Percentiles rank a stretch among this genome's conserved stretches.
phyloP scores from a whole-genome alignment of 495 filamentous ascomycete species.

The Penicillium angulare region DNA sequence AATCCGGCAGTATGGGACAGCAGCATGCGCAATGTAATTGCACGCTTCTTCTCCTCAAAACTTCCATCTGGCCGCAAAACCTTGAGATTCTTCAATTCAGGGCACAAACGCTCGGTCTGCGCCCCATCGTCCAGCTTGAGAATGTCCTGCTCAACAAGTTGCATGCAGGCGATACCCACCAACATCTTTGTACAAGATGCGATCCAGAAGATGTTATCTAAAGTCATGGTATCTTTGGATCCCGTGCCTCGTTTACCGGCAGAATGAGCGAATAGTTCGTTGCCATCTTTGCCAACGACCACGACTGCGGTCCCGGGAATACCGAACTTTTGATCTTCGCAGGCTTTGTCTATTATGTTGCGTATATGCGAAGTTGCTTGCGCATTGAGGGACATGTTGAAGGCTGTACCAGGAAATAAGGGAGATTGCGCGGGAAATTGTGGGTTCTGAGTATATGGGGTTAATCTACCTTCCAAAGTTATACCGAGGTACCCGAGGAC shows the following conservation, averaged over 20 bases:
- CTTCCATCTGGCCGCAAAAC: conserved; percentile 45
- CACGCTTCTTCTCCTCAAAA: conserved; percentile 49
- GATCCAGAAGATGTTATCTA: conserved; percentile 57
- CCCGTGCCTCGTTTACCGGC: conserved; percentile 43
- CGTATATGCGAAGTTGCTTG: too few relatives aligned
- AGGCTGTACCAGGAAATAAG: too few relatives aligned
- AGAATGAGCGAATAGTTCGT: conserved; percentile 46
- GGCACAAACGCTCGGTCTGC: conserved; percentile 44
- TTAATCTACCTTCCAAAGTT: too few relatives aligned
- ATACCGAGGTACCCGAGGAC: too few relatives aligned
- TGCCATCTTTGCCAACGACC: conserved; percentile 47
- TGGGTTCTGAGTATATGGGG: too few relatives aligned
- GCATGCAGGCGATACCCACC: conserved; percentile 56
- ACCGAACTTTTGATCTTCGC: conserved; percentile 32
- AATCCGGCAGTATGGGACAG: conserved; percentile 52
- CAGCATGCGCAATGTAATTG: conserved; percentile 62
- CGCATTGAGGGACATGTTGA: too few relatives aligned
- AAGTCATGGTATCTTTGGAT: conserved; percentile 41
- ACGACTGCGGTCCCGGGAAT: conserved; percentile 49
- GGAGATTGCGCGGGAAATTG: too few relatives aligned
- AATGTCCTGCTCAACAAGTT: conserved; percentile 56
- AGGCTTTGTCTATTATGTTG: conserved; percentile 38
- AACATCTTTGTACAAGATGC: conserved; percentile 61
- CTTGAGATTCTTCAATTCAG: conserved; percentile 50
- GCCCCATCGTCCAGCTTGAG: conserved; percentile 52